These are phyloP conservation scores for Geotrichum cucujoidarum DNA, from an alignment of 1,139 yeast species.

Conservation along the genomic window DNA sequence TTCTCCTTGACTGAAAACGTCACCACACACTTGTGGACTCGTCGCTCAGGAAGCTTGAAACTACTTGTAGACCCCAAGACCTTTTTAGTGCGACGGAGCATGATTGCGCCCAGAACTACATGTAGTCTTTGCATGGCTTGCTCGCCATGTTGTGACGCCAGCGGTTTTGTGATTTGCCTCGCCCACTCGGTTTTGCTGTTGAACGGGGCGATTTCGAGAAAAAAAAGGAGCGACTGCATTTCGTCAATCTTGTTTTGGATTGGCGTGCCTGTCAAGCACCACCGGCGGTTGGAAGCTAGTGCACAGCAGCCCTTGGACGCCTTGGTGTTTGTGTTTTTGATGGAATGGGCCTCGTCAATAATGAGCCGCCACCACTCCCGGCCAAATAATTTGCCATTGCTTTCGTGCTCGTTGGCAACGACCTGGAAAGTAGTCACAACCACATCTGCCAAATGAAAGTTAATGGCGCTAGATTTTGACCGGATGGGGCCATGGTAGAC, in stretches of 20 bases:
- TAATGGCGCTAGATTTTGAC: constrained; percentile 22
- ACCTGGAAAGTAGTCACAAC: constrained; percentile 46
- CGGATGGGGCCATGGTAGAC: constrained; percentile 43
- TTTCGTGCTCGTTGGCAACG: constrained; percentile 35
- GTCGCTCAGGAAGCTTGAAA: constrained; percentile 41
- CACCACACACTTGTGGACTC: constrained; percentile 31
- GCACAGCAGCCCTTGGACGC: constrained; percentile 39
- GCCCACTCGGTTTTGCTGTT: constrained; percentile 35
- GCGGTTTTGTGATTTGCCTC: constrained; percentile 28
- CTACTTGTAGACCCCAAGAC: constrained; percentile 28
- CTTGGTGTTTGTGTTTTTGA: constrained; percentile 43
- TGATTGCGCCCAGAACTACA: constrained; percentile 39
- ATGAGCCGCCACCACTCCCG: constrained; percentile 45
- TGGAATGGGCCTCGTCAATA: constrained; percentile 51
- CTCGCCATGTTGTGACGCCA: constrained; percentile 22
- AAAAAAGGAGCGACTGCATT: constrained; percentile 42
- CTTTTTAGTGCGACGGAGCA: constrained; percentile 58
- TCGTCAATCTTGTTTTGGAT: constrained; percentile 49
- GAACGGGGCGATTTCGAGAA: constrained; percentile 48
- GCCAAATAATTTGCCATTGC: constrained; percentile 32
- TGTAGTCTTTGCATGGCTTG: constrained; percentile 29
- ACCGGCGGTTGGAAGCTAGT: constrained; percentile 39
- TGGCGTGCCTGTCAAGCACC: constrained; percentile 57
- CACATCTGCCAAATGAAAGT: constrained; percentile 37
- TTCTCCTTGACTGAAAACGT: constrained; percentile 37